These are phyloP conservation scores for Aspergillus terreus DNA, from an alignment of 2,329 filamentous ascomycete genomes.

Conservation along the genomic window DNA sequence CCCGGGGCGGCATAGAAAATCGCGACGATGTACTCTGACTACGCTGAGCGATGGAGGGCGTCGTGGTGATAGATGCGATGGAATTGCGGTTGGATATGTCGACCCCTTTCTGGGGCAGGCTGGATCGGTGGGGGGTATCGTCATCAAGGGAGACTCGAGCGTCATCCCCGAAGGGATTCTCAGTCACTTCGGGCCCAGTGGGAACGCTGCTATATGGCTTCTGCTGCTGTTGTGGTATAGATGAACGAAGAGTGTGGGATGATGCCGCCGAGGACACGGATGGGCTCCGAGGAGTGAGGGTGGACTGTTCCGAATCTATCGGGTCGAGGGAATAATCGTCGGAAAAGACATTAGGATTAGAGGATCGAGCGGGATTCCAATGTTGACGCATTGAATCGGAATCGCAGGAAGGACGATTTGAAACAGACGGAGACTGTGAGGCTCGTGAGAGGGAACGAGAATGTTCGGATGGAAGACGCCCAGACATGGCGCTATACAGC, in stretches of 20 bases:
- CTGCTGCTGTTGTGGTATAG: constrained; percentile 17
- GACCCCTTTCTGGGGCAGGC: constrained; percentile 33
- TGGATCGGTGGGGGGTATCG: constrained; percentile 29
- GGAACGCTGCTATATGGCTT: constrained; percentile 21
- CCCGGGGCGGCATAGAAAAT: constrained; percentile 42
- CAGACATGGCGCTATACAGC: constrained; percentile 39
- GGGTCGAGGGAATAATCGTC: constrained; percentile 47
- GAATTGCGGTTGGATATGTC: constrained; percentile 30
- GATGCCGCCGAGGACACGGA: constrained; percentile 31
- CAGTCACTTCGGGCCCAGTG: constrained; percentile 21
- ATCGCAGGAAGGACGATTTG: constrained; percentile 19
- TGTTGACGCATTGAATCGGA: constrained; percentile 27
- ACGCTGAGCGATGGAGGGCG: constrained; percentile 33
- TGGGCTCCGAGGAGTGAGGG: constrained; percentile 26
- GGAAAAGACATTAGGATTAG: constrained; percentile 46
- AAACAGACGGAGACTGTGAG: constrained; percentile 22
- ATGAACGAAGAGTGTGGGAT: constrained; percentile 29
- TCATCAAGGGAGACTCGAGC: constrained; percentile 30
- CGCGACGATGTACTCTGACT: constrained; percentile 44
- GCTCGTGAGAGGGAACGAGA: constrained; percentile 33
- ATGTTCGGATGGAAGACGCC: constrained; percentile 34
- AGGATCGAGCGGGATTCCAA: constrained; percentile 27
- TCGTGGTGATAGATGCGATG: constrained; percentile 26
- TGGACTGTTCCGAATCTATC: constrained; percentile 32
- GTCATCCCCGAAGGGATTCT: constrained; percentile 36